Evolutionary conservation across 768 basidiomycete species (phyloP), one percentile per base, ranked within the genome.

Genomic region (Mrakia frigida): DNA sequence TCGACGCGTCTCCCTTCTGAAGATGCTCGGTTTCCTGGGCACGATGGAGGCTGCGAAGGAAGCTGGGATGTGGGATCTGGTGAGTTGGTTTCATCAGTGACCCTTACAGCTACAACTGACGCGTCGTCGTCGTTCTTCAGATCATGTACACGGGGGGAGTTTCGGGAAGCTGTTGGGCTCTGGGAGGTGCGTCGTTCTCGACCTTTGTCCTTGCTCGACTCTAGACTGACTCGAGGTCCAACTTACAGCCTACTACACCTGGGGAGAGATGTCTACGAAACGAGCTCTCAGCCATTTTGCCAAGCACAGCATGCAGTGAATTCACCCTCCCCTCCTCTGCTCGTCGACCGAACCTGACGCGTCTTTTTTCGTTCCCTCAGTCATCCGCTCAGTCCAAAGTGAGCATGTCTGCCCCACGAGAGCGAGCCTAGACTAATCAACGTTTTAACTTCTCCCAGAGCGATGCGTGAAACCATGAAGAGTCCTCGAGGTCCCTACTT

Each of bases 51-150:
- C 78, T 25, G 74, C 65, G 25, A 78, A 78, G 56, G 78, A 78
- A 43, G 74, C 71, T 23, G 78, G 73, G 28, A 76, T 78, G 74
- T 78, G 78, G 78, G 78, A 78, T 67, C 43, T 78, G 50, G 46
- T 50, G 46, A 50, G 46, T 2, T 18, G 14, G 13, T 50, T 3
- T 6, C 21, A 14, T 21, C 18, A 18, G 4, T 2, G 11, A 11
- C 11, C 21, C 46, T 18, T 14, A 3, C 2, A 50, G 46, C 1
- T 1, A 14, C 5, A 18, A 21, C 46, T 50, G 16, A 50, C 18
- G 18, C 46, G 16, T 50, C 18, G n/a, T n/a, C n/a, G n/a, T 50
- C 18, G 46, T 50, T 50, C 1, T 18, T 18, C 6, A 50, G 46
- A 75, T 75, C 74, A 73, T 73, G 65, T 78, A 76, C 63, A 75